Percentiles rank a stretch among this genome's conserved stretches.
Conservation (phyloP, 164 flowering plant species). For the Sedum album region DNA sequence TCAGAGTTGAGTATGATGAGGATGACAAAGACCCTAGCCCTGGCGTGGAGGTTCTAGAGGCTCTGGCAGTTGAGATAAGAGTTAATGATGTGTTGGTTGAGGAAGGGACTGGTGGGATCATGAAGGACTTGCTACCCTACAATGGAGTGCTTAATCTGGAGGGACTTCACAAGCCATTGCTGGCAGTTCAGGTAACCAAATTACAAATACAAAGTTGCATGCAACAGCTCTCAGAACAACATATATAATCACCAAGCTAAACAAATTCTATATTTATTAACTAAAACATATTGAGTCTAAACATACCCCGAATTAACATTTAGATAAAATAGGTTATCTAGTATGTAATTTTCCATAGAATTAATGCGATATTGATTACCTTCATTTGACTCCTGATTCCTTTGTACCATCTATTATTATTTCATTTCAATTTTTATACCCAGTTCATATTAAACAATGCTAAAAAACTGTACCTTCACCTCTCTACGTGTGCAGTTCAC, state of each 20-base stretch:
- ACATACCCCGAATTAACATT: neutral
- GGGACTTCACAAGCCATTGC: conserved; percentile 62
- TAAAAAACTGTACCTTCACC: too few species aligned
- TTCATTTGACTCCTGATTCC: neutral
- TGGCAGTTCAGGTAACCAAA: conserved; percentile 59
- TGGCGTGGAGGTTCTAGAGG: conserved; percentile 56
- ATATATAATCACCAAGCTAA: neutral
- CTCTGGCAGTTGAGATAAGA: conserved; percentile 48
- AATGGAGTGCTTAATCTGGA: conserved; percentile 64
- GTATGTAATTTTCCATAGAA: neutral
- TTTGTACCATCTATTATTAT: too few species aligned
- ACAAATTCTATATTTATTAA: too few species aligned
- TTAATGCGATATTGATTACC: neutral
- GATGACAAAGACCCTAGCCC: conserved; percentile 14
- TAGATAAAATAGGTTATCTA: neutral
- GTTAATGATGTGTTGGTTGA: conserved; percentile 57
- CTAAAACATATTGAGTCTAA: too few species aligned
- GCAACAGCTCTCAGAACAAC: neutral
- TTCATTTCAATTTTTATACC: too few species aligned
- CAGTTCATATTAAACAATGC: too few species aligned
- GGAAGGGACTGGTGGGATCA: conserved; percentile 27
- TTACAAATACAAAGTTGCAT: neutral
- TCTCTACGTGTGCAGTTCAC: conserved; percentile 41
- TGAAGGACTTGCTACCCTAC: conserved; percentile 70
- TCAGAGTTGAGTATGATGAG: conserved; percentile 64